Conservation (phyloP, 2,329 filamentous ascomycete species). For the Diaporthe longicolla region DNA sequence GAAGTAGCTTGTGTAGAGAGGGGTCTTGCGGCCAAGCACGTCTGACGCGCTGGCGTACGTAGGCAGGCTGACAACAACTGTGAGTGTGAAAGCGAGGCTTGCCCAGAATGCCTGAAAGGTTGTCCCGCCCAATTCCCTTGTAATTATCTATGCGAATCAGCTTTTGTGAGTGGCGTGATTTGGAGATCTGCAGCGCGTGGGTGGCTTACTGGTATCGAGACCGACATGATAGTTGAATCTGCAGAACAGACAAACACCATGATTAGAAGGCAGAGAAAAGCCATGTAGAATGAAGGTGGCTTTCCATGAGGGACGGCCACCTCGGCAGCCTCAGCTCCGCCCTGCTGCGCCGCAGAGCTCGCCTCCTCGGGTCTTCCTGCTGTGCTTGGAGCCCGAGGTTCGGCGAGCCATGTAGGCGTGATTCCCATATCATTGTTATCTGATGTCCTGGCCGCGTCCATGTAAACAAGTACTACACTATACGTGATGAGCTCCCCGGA, state of each 20-base stretch:
- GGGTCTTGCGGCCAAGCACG: slow-evolving; percentile 51
- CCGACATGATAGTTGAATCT: slow-evolving; percentile 35
- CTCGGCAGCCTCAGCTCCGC: not conserved
- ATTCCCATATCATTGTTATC: not conserved
- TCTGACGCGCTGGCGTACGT: slow-evolving; percentile 50
- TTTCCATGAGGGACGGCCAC: not conserved
- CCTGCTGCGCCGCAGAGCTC: not conserved
- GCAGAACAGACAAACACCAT: slow-evolving; percentile 34
- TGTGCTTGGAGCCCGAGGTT: no score
- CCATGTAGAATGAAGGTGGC: slow-evolving; percentile 26
- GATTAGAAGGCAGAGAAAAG: slow-evolving; percentile 19
- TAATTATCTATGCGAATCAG: slow-evolving; percentile 10
- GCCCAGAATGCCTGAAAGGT: slow-evolving; percentile 52
- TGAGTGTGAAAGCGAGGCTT: slow-evolving; percentile 50
- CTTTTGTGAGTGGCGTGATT: not conserved
- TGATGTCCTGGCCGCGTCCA: not conserved
- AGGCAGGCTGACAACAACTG: slow-evolving; percentile 47
- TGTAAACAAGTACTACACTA: not conserved
- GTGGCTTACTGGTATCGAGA: slow-evolving; percentile 29
- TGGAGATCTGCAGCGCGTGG: no score
- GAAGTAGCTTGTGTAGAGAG: slow-evolving; percentile 48
- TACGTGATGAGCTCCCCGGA: not conserved
- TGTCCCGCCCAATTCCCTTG: slow-evolving; percentile 45
- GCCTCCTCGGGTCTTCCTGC: not conserved
- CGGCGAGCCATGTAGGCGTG: not conserved